Conservation (phyloP, 208 protist species). For the Endotrypanum monterogeii region DNA sequence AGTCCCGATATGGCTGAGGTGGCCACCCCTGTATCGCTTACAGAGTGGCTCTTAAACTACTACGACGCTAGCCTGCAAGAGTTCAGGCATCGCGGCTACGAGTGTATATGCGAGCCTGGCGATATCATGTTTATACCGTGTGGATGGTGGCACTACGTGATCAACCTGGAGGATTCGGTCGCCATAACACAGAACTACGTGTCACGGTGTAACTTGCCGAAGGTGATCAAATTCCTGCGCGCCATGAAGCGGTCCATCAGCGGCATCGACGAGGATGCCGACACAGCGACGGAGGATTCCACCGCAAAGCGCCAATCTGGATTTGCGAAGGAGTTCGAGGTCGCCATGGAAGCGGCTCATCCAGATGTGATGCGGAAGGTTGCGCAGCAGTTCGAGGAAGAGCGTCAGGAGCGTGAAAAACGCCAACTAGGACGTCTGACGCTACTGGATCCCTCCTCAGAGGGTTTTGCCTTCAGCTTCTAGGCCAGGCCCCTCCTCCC, state of each 20-base stretch:
- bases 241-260: constrained; percentile 83
- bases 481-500: constrained; percentile 12
- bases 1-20: constrained; percentile 86
- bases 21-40: constrained; percentile 84
- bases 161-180: constrained; percentile 88
- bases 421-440: constrained; percentile 43
- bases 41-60: constrained; percentile 87
- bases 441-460: constrained; percentile 52
- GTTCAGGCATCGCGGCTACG: constrained; percentile 66
- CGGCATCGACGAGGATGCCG: constrained; percentile 87
- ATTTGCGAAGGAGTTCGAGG: constrained; percentile 72
- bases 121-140: constrained; percentile 92
- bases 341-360: constrained; percentile 52
- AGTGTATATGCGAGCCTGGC: constrained; percentile 85
- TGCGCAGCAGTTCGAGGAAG: constrained; percentile 52
- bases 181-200: constrained; percentile 93
- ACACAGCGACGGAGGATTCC: constrained; percentile 45
- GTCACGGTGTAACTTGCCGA: constrained; percentile 67
- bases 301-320: constrained; percentile 42
- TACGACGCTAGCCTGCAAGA: constrained; percentile 80
- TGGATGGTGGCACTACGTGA: constrained; percentile 92
- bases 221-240: constrained; percentile 85
- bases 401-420: constrained; percentile 53
- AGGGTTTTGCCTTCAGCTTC: constrained; percentile 83
- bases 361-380: constrained; percentile 61